phyloP scores from a whole-genome alignment of 2,329 filamentous ascomycete species.

The Phaeomoniella chlamydospora region DNA sequence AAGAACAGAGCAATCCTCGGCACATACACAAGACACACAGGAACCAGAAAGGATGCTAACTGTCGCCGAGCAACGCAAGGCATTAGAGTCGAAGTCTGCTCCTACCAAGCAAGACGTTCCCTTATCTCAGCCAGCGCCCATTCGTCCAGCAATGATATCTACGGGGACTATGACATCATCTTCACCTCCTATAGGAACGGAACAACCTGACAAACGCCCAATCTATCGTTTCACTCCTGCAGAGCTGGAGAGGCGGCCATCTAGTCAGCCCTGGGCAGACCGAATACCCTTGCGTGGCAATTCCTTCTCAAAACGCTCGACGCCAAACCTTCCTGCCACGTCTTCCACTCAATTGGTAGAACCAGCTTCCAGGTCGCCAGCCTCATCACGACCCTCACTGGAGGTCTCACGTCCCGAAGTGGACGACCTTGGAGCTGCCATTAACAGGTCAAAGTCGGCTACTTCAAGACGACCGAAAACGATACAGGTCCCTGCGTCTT shows the following conservation, averaged over 20 bases:
- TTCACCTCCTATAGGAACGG: conserved; percentile 24
- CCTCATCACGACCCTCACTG: conserved; percentile 52
- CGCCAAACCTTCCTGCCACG: conserved; percentile 25
- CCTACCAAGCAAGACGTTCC: neutral
- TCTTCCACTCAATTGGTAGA: conserved; percentile 36
- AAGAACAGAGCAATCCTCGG: neutral
- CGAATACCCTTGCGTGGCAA: conserved; percentile 10
- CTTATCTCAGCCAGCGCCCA: conserved; percentile 28
- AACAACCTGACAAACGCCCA: conserved; percentile 20
- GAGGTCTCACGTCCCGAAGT: conserved; percentile 54
- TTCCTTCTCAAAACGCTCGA: conserved; percentile 17
- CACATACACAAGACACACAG: neutral
- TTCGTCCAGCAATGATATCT: conserved; percentile 43
- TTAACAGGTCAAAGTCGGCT: conserved; percentile 48
- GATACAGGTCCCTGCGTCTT: neutral
- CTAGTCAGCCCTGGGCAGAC: conserved; percentile 32
- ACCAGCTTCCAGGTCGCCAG: conserved; percentile 37
- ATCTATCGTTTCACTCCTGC: conserved; percentile 40
- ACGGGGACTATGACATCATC: conserved; percentile 68
- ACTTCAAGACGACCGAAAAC: conserved; percentile 33
- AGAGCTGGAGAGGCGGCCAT: conserved; percentile 27
- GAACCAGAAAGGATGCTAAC: conserved; percentile 1
- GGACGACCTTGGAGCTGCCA: conserved; percentile 43
- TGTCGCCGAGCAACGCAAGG: conserved; percentile 13
- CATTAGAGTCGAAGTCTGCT: neutral